Evolutionary conservation across 495 filamentous ascomycete species (phyloP).

Genomic region (Xylaria flabelliformis): DNA sequence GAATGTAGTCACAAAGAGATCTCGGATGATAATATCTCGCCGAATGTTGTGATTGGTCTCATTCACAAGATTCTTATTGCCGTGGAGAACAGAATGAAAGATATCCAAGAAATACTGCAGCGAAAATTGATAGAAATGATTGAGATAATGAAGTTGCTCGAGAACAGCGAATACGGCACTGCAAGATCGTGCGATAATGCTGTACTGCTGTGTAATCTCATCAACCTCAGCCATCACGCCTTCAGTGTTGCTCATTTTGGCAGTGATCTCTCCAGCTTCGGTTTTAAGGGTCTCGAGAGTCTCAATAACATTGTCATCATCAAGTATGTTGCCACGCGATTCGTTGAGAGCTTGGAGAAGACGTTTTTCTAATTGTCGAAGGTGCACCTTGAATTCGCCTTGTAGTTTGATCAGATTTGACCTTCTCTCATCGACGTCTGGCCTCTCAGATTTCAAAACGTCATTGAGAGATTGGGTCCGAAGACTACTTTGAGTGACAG

Average conservation of each 20-base stretch:
- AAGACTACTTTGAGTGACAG: slow-evolving; percentile 97
- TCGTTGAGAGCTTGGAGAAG: slow-evolving; percentile 95
- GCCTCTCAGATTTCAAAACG: slow-evolving; percentile 93
- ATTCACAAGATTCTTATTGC: slow-evolving; percentile 73
- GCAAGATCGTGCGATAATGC: slow-evolving; percentile 89
- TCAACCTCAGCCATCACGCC: slow-evolving; percentile 99
- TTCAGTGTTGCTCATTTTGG: slow-evolving; percentile 94
- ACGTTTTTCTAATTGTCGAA: slow-evolving; percentile 94
- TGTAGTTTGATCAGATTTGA: slow-evolving; percentile 98
- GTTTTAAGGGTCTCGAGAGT: slow-evolving; percentile 98
- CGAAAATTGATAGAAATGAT: slow-evolving; percentile 99
- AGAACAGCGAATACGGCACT: slow-evolving; percentile 95
- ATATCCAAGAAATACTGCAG: slow-evolving; percentile 98
- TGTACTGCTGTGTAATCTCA: slow-evolving; percentile 90
- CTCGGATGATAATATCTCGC: slow-evolving; percentile 83
- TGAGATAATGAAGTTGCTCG: slow-evolving; percentile 96
- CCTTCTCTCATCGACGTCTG: slow-evolving; percentile 95
- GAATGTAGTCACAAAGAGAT: slow-evolving; percentile 90
- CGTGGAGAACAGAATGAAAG: slow-evolving; percentile 88
- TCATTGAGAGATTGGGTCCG: slow-evolving; percentile 97
- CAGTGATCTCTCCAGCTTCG: slow-evolving; percentile 92
- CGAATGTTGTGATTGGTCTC: slow-evolving; percentile 78
- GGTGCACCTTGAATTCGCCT: slow-evolving; percentile 97
- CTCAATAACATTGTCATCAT: slow-evolving; percentile 97
- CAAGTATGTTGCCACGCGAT: slow-evolving; percentile 95